Conservation (phyloP, 2,329 filamentous ascomycete species). For the Emmonsia crescens region DNA sequence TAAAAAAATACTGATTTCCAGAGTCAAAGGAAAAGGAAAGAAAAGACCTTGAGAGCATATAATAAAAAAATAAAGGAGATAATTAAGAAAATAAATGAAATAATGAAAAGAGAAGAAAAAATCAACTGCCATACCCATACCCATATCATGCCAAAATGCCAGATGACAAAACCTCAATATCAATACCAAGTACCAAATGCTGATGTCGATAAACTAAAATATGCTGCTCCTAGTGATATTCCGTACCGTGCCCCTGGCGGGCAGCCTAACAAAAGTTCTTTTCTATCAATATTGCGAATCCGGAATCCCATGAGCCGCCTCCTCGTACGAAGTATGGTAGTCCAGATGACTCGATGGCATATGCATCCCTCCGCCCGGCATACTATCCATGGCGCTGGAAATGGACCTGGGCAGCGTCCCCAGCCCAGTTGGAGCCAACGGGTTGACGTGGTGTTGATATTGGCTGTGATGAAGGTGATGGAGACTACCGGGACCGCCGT, state of each 20-base stretch:
- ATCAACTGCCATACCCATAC: not conserved
- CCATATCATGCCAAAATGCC: not conserved
- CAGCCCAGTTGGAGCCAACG: conserved; percentile 16
- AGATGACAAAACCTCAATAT: not conserved
- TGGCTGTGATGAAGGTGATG: conserved; percentile 10
- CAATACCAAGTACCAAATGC: not conserved
- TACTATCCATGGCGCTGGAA: not conserved
- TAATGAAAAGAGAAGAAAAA: not conserved
- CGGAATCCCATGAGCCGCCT: conserved; percentile 7
- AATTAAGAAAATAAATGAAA: not conserved
- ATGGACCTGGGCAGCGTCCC: conserved; percentile 8
- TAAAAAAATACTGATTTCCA: not conserved
- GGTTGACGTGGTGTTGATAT: conserved; percentile 21
- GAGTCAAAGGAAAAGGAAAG: not conserved
- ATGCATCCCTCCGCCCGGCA: conserved; percentile 1
- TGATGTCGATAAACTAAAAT: not conserved
- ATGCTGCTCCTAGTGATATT: not conserved
- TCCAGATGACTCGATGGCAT: conserved; percentile 19
- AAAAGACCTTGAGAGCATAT: not conserved
- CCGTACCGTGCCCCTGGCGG: not conserved
- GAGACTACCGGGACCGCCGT: conserved; percentile 10
- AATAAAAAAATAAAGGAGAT: not conserved
- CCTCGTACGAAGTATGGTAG: conserved; percentile 17
- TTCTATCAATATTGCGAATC: conserved; percentile 10
- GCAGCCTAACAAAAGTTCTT: not conserved